Base-by-base conservation (phyloP, 1,139 yeast species). In the Candida labiduridarum region DNA sequence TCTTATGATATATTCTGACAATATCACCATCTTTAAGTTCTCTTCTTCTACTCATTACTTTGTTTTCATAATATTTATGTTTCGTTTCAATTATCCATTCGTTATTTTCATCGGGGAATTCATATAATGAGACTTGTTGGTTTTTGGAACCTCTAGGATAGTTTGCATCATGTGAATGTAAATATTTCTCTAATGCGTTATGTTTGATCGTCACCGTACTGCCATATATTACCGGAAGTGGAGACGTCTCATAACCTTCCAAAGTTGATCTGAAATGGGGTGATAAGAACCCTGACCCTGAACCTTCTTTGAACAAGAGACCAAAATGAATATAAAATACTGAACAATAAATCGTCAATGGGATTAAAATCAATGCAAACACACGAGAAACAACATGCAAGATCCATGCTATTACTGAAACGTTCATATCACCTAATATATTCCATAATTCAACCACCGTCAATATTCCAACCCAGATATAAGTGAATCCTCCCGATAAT, bases 71-170 rank as follows among this genome's bases (percentile, higher is more conserved):
- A 22, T 59, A 62, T 45, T 71, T 69, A 50, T 68, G 68, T 35
- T 61, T 61, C 0, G 72, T 68, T 60, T 87, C 92, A 40, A 89
- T 65, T 36, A 82, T 69, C 90, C 95, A 89, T 52, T 81, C 81
- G 59, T 86, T 88, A 60, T 83, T 80, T 38, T 59, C 63, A 54
- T 82, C 86, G 45, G 72, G 72, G 52, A 69, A 71, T 16, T 79
- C 80, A 52, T 82, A 80, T 35, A 85, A 69, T 0, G 92, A 79
- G 7, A 88, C 92, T 63, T 87, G 89, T 62, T 88, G 94, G 55
- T 83, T 82, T 0, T 68, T 62, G 0, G 89, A 75, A 0, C 88
- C 89, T 0, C 76, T 65, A 36, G 72, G 74, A 61, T 85, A 87
- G 2, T 65, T 66, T 52, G 64, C 68, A 41, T 78, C 69, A 59